Conservation (phyloP, 1,284 basidiomycete genomes). For the Trametes hirsuta region DNA sequence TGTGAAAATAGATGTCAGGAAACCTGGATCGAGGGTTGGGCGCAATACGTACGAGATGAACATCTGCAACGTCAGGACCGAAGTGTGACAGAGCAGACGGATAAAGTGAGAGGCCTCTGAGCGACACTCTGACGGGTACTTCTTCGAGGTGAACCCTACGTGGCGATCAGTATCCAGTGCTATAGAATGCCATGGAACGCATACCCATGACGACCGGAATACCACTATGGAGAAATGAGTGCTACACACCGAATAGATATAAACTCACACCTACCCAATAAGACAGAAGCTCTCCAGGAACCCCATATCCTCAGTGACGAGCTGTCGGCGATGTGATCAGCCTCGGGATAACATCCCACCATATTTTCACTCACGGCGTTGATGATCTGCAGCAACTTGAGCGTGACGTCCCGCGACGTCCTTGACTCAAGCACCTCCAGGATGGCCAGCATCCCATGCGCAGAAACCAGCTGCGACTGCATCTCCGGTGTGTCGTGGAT, state of each 20-base stretch:
- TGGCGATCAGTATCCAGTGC: constrained; percentile 1
- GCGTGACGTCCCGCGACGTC: constrained; percentile 80
- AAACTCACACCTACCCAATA: constrained; percentile 65
- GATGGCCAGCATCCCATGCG: constrained; percentile 94
- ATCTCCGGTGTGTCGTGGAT: constrained; percentile 88
- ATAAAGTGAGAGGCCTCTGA: constrained; percentile 97
- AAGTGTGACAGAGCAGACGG: constrained; percentile 89
- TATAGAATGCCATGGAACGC: constrained; percentile 23
- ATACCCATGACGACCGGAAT: constrained; percentile 91
- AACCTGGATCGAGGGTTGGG: neutral
- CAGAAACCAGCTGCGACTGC: constrained; percentile 85
- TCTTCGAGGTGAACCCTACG: constrained; percentile 89
- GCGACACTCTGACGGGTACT: constrained; percentile 90
- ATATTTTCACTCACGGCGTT: constrained; percentile 67
- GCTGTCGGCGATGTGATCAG: constrained; percentile 46
- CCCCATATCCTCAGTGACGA: constrained; percentile 84
- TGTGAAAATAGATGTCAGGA: constrained; percentile 8
- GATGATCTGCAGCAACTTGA: constrained; percentile 86
- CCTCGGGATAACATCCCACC: neutral
- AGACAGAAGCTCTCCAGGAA: constrained; percentile 95
- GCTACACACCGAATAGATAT: neutral
- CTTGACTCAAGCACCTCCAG: constrained; percentile 90
- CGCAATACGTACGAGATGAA: constrained; percentile 82
- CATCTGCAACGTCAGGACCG: constrained; percentile 94
- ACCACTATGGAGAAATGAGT: constrained; percentile 50